Evolutionary conservation across 176 grass and related monocot genomes (phyloP).

Genomic region (Hordeum marinum): DNA sequence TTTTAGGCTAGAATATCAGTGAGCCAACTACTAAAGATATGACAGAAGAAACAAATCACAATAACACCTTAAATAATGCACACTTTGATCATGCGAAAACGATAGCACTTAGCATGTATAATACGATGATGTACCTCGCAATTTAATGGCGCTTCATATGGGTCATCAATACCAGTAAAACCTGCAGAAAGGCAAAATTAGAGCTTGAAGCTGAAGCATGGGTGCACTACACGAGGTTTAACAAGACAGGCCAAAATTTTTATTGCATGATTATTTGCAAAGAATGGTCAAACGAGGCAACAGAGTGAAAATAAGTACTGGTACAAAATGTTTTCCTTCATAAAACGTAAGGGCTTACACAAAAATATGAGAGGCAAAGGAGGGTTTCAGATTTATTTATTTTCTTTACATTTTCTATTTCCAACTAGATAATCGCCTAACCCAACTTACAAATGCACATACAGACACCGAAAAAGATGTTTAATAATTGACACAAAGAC

Average conservation of each 20-base stretch:
- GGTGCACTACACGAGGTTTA: background rate
- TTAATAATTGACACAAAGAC: background rate
- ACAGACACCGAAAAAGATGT: background rate
- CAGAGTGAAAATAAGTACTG: background rate
- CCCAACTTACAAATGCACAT: background rate
- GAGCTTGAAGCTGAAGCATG: constrained; percentile 10
- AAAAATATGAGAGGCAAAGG: background rate
- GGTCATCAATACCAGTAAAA: constrained; percentile 98
- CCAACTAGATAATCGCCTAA: background rate
- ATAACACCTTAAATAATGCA: background rate
- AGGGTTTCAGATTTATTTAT: background rate
- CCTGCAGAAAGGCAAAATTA: constrained; percentile 48
- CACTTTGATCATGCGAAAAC: constrained; percentile 15
- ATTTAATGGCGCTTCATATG: constrained; percentile 81
- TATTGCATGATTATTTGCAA: background rate
- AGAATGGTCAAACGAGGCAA: background rate
- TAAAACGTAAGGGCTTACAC: background rate
- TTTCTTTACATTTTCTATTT: background rate
- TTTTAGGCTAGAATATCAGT: background rate
- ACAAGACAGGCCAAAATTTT: background rate
- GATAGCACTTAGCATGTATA: background rate
- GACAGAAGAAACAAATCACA: background rate
- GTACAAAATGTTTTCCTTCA: background rate
- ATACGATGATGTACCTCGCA: constrained; percentile 59
- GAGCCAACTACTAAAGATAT: background rate